phyloP scores from a whole-genome alignment of 2,329 filamentous ascomycete species.

The Chrysosporium keratinophilum region DNA sequence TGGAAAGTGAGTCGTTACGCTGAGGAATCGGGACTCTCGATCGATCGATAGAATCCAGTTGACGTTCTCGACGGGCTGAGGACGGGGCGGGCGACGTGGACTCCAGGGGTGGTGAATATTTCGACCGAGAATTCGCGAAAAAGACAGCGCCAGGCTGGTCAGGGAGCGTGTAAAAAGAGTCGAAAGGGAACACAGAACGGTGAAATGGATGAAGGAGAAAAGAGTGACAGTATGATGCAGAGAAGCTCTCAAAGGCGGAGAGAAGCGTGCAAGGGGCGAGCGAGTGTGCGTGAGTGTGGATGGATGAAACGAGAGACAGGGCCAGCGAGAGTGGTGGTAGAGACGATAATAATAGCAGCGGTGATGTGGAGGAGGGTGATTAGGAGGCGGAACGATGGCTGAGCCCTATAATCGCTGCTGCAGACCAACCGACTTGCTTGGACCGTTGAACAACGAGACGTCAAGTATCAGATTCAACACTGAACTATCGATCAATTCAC shows the following conservation, averaged over 20 bases:
- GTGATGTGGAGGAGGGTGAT: constrained; percentile 14
- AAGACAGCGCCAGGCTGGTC: constrained; percentile 8
- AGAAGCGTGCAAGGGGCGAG: background rate
- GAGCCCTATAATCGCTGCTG: too few species aligned
- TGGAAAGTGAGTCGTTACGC: background rate
- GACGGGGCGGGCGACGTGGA: background rate
- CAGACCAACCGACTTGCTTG: too few species aligned
- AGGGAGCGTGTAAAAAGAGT: background rate
- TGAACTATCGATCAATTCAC: too few species aligned
- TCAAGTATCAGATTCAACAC: too few species aligned
- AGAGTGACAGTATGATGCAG: background rate
- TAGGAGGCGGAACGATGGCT: constrained; percentile 1
- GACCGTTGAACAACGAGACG: too few species aligned
- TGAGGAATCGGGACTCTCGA: background rate
- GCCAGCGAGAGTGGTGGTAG: background rate
- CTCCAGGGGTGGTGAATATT: background rate
- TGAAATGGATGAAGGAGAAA: constrained; percentile 3
- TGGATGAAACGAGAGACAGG: constrained; percentile 8
- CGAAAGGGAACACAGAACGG: constrained; percentile 16
- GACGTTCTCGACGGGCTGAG: background rate
- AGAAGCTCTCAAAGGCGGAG: background rate
- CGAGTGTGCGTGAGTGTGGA: background rate
- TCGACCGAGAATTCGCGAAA: background rate
- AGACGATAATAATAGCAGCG: constrained; percentile 27
- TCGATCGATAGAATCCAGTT: background rate